Evolutionary conservation across 139 green algal genomes (phyloP), one percentile per base, ranked within the genome.

Genomic region (Chlamydomonas sp.): DNA sequence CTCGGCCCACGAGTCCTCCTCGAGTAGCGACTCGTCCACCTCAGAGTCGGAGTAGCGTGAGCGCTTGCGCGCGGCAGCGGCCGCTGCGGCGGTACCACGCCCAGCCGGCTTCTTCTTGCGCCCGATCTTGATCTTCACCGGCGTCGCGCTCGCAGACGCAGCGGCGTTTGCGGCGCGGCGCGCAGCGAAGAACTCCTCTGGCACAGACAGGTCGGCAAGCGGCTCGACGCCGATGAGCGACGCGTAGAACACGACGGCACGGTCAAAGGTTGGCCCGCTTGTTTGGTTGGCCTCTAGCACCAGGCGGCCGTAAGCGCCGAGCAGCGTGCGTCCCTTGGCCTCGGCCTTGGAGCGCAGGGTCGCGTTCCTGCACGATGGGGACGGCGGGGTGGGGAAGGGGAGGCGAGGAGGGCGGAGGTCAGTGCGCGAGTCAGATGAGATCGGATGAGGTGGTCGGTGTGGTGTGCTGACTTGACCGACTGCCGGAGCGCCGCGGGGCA

Each of bases 261-360:
- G n/a, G n/a, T n/a, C n/a, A n/a, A n/a, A n/a, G n/a, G n/a, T n/a
- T n/a, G n/a, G n/a, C n/a, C n/a, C n/a, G n/a, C n/a, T n/a, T n/a
- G n/a, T n/a, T n/a, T n/a, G n/a, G n/a, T n/a, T n/a, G n/a, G n/a
- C 6, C 13, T 38, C 59, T 13, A 66, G 4, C 4, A 66, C 57
- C 2, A 75, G 31, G n/a, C 59, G 57, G 31, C 62, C 50, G 39
- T 83, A 83, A 20, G 43, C 29, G 58, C 72, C 73, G 6, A 83
- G 72, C 8, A 83, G 62, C 28, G 77, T 83, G 28, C 60, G 64
- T 0, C 48, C 28, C 39, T 78, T 78, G 35, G 66, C 35, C 36
- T 79, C 77, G 0, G 72, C 73, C 57, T 83, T 83, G 69, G 72
- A 72, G 10, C 77, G 68, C 35, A 73, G 73, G 16, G 77, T 83